Conservation (phyloP, 352 stramenopile genomes). For the Globisporangium iwayamae region DNA sequence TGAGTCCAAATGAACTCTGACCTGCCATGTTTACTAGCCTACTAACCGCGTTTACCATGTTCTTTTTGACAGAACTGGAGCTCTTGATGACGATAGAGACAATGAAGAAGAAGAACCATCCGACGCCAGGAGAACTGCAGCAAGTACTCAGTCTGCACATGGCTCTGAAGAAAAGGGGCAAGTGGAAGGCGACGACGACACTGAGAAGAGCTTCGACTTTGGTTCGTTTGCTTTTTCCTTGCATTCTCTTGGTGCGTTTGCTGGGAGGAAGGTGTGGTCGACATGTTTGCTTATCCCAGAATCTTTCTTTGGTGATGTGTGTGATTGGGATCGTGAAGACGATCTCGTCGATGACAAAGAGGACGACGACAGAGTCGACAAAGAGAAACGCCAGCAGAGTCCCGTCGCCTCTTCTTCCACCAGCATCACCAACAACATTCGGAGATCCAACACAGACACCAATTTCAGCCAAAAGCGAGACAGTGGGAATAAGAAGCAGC, state of each 20-base stretch:
- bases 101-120: slow-evolving; percentile 15
- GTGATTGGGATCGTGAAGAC: slow-evolving; percentile 13
- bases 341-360: slow-evolving; percentile 33
- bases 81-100: slow-evolving; percentile 4
- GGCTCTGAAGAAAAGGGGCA: neutral
- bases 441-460: neutral
- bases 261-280: no score
- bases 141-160: neutral
- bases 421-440: neutral
- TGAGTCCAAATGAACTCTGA: slow-evolving; percentile 19
- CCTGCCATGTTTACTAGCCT: no score
- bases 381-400: neutral
- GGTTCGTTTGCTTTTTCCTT: slow-evolving; percentile 22
- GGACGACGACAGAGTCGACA: neutral
- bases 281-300: no score
- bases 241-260: no score
- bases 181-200: neutral
- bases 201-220: slow-evolving; percentile 44
- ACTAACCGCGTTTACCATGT: neutral
- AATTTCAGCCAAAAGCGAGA: neutral
- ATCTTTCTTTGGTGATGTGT: neutral
- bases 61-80: slow-evolving; percentile 28
- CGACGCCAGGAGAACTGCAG: neutral
- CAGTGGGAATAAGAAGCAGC: neutral
- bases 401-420: neutral